Base-by-base conservation (phyloP, 148 eudicot genomes). In the Cornus kousa region DNA sequence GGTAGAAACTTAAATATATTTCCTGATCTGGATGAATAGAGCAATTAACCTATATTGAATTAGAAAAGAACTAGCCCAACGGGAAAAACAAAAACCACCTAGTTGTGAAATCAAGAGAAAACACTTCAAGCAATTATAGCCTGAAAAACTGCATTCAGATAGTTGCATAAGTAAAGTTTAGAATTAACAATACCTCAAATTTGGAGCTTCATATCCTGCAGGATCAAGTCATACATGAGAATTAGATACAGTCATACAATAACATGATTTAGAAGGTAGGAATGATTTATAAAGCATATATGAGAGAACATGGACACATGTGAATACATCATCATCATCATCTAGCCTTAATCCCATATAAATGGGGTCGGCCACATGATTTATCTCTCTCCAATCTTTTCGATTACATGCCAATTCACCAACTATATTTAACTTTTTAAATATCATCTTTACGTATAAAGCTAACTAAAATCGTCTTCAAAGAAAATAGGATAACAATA, bases 181-280 rank as follows among this genome's bases (percentile, higher is more conserved):
- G 48, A 43, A 43, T 43, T 9, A 43, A 43, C 48, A 43, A 43
- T 43, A 89, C 91, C 91, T 86, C 76, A 86, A 75, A 10, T 84
- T 86, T 40, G 91, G 89, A 72, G 89, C 87, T 77, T 87, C 89
- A 67, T 81, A 88, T 79, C 91, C 91, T 88, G 89, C 86, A 84
- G 55, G 62, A 74, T 48, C 71, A 57, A 65, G 48, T 66, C 8
- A 19, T 2, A 57, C 1, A 23, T 24, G n/a, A 3, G 31, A 67
- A 43, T 64, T 65, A 50, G 65, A 50, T 20, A 62, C 17, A 28
- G 7, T 2, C 4, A 53, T 12, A 11, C 48, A 9, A 6, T 6
- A 3, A 43, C 48, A 19, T 57, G 20, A 19, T 57, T 13, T 13
- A 57, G 19, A 13, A 57, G 62, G 20, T 13, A 19, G 20, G 8